phyloP scores from a whole-genome alignment of 2,329 filamentous ascomycete species.

The Fusarium nygamai region DNA sequence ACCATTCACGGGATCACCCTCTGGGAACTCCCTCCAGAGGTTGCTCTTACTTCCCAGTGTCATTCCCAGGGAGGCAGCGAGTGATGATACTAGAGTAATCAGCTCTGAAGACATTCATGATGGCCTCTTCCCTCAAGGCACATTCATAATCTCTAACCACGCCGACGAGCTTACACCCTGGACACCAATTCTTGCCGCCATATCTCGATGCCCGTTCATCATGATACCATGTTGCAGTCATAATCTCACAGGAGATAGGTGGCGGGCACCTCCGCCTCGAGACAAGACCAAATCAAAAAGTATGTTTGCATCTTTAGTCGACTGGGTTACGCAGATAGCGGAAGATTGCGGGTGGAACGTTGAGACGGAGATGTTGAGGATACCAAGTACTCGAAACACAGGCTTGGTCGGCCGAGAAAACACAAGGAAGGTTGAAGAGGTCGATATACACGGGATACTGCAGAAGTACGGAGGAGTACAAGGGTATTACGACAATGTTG shows the following conservation, averaged over 20 bases:
- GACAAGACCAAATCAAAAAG: constrained; percentile 66
- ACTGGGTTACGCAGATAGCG: constrained; percentile 78
- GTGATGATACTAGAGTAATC: constrained; percentile 20
- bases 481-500: constrained; percentile 68
- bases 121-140: constrained; percentile 76
- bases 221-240: constrained; percentile 97
- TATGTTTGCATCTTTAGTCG: constrained; percentile 84
- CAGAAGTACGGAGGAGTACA: constrained; percentile 63
- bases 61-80: constrained; percentile 39
- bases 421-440: constrained; percentile 39
- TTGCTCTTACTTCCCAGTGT: constrained; percentile 61
- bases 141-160: constrained; percentile 97
- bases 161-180: constrained; percentile 95
- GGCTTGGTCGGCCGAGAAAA: constrained; percentile 76
- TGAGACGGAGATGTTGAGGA: constrained; percentile 87
- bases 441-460: constrained; percentile 58
- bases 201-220: constrained; percentile 83
- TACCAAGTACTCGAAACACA: constrained; percentile 90
- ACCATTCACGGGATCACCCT: constrained; percentile 38
- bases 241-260: constrained; percentile 78
- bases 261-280: constrained; percentile 71
- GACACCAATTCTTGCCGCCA: constrained; percentile 87
- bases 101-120: constrained; percentile 52
- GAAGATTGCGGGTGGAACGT: constrained; percentile 77
- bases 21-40: constrained; percentile 53